A percentile compares a stretch with the other conserved stretches of the same genome.
Conservation (phyloP, 371 early-diverging fungal species). For the Dichotomocladium elegans region DNA sequence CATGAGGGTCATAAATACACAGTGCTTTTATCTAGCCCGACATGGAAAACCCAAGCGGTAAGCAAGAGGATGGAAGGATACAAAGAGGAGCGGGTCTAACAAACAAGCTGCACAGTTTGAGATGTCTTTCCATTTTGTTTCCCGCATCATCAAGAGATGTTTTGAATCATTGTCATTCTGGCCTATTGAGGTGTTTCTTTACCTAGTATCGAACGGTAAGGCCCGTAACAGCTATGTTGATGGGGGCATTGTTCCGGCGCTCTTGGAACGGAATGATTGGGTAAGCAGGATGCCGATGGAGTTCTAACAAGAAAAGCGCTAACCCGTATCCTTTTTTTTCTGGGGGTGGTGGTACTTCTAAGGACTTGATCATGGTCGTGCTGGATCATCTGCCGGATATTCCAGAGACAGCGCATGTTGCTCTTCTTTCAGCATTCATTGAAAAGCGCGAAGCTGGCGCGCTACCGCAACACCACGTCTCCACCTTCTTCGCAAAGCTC, state of each 20-base stretch:
- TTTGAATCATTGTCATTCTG: conserved; percentile 39
- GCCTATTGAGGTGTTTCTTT: conserved; percentile 50
- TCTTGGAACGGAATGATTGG: conserved; percentile 57
- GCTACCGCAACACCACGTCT: conserved; percentile 8
- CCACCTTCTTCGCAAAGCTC: conserved; percentile 33
- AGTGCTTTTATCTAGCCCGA: too few relatives aligned
- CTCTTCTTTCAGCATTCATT: conserved; percentile 33
- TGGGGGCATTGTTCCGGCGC: conserved; percentile 41
- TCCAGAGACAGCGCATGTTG: conserved; percentile 53
- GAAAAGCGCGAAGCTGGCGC: conserved; percentile 7
- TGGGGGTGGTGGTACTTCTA: neutral
- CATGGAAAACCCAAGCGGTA: too few relatives aligned
- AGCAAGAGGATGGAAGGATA: too few relatives aligned
- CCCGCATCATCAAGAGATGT: conserved; percentile 17
- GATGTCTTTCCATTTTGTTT: conserved; percentile 50
- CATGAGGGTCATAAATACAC: too few relatives aligned
- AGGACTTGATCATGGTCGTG: conserved; percentile 42
- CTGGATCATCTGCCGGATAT: conserved; percentile 54
- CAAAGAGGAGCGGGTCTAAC: too few relatives aligned
- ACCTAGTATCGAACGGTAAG: conserved; percentile 43
- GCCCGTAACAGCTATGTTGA: conserved; percentile 47
- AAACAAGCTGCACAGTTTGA: conserved; percentile 27
- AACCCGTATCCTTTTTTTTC: neutral
- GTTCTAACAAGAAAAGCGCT: too few relatives aligned
- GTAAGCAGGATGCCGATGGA: conserved; percentile 8